A percentile compares a stretch with the other conserved stretches of the same genome.
phyloP scores from a whole-genome alignment of 495 filamentous ascomycete species.

The Filosporella fistucella region DNA sequence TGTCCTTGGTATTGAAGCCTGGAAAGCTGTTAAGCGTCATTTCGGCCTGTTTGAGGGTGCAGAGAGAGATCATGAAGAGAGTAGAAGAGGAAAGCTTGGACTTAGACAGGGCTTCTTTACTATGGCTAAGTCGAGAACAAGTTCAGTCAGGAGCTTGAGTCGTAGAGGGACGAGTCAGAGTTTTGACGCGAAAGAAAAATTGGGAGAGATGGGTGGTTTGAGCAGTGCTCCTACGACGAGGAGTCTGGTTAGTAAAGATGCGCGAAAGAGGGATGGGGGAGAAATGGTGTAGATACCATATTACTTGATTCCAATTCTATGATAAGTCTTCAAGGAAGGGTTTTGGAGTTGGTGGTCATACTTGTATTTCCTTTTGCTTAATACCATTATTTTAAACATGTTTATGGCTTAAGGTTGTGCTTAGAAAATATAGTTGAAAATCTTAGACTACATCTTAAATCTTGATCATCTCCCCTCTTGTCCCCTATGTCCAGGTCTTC shows the following conservation, averaged over 20 bases:
- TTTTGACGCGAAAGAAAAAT: slow-evolving; percentile 6
- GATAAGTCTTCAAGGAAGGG: too few relatives aligned
- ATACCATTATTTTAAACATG: too few relatives aligned
- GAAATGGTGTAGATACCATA: background rate
- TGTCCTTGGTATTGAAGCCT: slow-evolving; percentile 53
- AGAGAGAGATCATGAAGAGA: slow-evolving; percentile 12
- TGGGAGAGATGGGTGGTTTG: slow-evolving; percentile 13
- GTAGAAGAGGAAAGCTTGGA: slow-evolving; percentile 14
- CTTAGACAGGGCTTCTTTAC: slow-evolving; percentile 35
- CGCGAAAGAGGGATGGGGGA: background rate
- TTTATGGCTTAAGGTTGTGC: too few relatives aligned
- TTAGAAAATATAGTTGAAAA: too few relatives aligned
- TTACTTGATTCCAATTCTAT: background rate
- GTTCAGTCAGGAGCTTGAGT: slow-evolving; percentile 12
- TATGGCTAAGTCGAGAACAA: slow-evolving; percentile 29
- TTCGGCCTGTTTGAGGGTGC: slow-evolving; percentile 15
- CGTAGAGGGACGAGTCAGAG: slow-evolving; percentile 12
- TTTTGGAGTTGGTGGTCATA: too few relatives aligned
- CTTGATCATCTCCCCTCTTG: too few relatives aligned
- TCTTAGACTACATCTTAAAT: too few relatives aligned
- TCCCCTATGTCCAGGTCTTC: too few relatives aligned
- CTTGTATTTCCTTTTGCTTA: too few relatives aligned
- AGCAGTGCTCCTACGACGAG: slow-evolving; percentile 10
- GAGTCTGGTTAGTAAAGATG: slow-evolving; percentile 5
- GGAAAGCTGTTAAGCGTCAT: slow-evolving; percentile 57